These are phyloP conservation scores for Kluyveromyces sp. DNA, from an alignment of 1,139 yeast species.

Conservation along the genomic window DNA sequence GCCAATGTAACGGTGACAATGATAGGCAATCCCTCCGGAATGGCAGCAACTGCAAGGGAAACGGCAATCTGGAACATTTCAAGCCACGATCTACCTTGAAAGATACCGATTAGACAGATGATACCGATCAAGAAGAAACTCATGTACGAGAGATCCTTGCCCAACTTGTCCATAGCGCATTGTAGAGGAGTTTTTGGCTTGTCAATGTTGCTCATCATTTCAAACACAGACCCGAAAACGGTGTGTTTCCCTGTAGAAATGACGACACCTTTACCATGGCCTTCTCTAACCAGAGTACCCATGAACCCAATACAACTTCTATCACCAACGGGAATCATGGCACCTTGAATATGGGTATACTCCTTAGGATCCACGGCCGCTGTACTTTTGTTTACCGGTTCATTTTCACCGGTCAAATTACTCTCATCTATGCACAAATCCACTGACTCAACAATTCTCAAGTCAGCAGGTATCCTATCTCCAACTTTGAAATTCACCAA, in stretches of 20 bases:
- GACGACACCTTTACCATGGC: constrained; percentile 89
- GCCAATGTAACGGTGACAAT: constrained; percentile 96
- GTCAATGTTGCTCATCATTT: constrained; percentile 89
- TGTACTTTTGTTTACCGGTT: constrained; percentile 63
- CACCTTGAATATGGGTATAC: constrained; percentile 26
- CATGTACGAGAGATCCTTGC: constrained; percentile 76
- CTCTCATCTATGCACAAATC: constrained; percentile 84
- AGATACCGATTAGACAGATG: constrained; percentile 76
- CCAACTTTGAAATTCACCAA: constrained; percentile 83
- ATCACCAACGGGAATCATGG: constrained; percentile 49
- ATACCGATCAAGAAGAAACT: constrained; percentile 81
- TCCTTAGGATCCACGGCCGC: constrained; percentile 34
- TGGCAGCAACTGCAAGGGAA: constrained; percentile 94
- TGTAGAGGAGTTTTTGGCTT: constrained; percentile 96
- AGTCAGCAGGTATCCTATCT: constrained; percentile 91
- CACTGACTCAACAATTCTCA: constrained; percentile 68
- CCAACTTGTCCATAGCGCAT: constrained; percentile 87
- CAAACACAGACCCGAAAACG: constrained; percentile 84
- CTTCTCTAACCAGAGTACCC: constrained; percentile 95
- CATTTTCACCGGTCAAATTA: constrained; percentile 88
- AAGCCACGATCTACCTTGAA: constrained; percentile 89
- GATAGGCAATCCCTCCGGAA: constrained; percentile 95
- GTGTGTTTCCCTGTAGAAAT: constrained; percentile 82
- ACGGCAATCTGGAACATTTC: constrained; percentile 97
- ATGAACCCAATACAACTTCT: constrained; percentile 77